These are phyloP conservation scores for Graphilbum ipis-grandicollis DNA, from an alignment of 2,329 filamentous ascomycete species.

Conservation along the genomic window DNA sequence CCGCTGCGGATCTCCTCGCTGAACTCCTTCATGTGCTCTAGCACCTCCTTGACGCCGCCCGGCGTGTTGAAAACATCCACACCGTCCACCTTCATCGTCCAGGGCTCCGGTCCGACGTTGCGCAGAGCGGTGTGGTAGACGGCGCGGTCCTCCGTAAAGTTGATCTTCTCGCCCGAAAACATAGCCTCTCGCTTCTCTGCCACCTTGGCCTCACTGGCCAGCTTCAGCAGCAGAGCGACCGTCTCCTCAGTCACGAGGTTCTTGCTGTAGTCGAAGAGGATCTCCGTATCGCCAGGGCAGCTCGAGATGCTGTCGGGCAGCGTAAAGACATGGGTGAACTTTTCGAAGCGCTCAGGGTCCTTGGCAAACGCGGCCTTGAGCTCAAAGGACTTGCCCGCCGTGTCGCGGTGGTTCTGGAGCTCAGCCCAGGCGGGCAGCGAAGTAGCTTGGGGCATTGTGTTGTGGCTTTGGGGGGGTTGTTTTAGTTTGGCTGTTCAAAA, in stretches of 20 bases:
- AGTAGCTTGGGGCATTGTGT: conserved; percentile 64
- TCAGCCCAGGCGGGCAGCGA: conserved; percentile 76
- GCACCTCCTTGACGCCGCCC: conserved; percentile 74
- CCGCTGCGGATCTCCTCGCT: conserved; percentile 87
- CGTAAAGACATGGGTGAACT: conserved; percentile 73
- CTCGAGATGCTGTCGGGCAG: conserved; percentile 60
- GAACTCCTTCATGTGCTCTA: conserved; percentile 98
- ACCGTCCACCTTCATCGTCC: conserved; percentile 72
- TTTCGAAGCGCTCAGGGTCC: conserved; percentile 75
- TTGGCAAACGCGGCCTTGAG: conserved; percentile 85
- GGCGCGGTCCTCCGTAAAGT: conserved; percentile 93
- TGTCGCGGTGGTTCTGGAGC: conserved; percentile 80
- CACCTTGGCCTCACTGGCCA: conserved; percentile 78
- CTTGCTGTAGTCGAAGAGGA: conserved; percentile 98
- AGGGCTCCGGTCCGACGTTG: conserved; percentile 55
- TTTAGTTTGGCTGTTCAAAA: neutral
- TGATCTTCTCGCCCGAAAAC: conserved; percentile 97
- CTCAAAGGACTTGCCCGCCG: conserved; percentile 73
- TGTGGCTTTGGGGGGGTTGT: neutral
- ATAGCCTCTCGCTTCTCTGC: conserved; percentile 93
- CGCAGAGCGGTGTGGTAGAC: conserved; percentile 91
- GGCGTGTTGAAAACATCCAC: conserved; percentile 82
- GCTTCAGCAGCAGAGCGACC: conserved; percentile 66
- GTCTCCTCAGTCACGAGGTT: conserved; percentile 96
- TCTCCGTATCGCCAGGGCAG: conserved; percentile 43